phyloP scores from a whole-genome alignment of 805 yeast genomes.

The Yamadazyma scolyti region DNA sequence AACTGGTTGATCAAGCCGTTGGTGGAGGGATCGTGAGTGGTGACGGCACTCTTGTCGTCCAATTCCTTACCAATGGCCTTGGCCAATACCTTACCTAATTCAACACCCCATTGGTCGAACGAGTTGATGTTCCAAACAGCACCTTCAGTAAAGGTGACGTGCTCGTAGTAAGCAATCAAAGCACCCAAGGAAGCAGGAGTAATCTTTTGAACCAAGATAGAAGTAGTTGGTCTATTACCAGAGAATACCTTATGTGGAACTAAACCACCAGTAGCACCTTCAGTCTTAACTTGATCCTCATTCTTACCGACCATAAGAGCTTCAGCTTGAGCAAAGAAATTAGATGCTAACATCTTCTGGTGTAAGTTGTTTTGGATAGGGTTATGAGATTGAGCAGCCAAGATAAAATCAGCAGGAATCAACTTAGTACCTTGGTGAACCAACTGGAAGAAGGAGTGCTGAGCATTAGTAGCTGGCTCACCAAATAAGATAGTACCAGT shows the following conservation, averaged over 20 bases:
- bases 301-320: conserved; percentile 96
- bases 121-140: conserved; percentile 99
- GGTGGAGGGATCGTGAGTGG: conserved; percentile 85
- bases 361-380: conserved; percentile 92
- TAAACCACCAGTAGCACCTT: conserved; percentile 82
- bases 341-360: conserved; percentile 98
- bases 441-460: conserved; percentile 98
- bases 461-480: conserved; percentile 98
- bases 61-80: conserved; percentile 92
- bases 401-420: conserved; percentile 93
- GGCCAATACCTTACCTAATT: conserved; percentile 96
- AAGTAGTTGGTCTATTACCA: conserved; percentile 99
- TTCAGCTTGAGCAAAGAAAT: conserved; percentile 97
- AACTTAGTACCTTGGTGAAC: conserved; percentile 98
- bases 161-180: conserved; percentile 96
- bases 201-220: conserved; percentile 90
- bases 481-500: conserved; percentile 96
- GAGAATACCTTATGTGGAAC: conserved; percentile 95
- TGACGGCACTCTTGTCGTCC: conserved; percentile 53
- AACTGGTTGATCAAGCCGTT: conserved; percentile 91
- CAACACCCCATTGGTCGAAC: conserved; percentile 99
- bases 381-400: conserved; percentile 97
- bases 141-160: conserved; percentile 95
- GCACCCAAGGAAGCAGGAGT: conserved; percentile 97
- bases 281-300: conserved; percentile 75